Percentiles rank a stretch among this genome's conserved stretches.
These are phyloP conservation scores for Epichloe baconii DNA, from an alignment of 2,329 filamentous ascomycete species.

Conservation along the genomic window DNA sequence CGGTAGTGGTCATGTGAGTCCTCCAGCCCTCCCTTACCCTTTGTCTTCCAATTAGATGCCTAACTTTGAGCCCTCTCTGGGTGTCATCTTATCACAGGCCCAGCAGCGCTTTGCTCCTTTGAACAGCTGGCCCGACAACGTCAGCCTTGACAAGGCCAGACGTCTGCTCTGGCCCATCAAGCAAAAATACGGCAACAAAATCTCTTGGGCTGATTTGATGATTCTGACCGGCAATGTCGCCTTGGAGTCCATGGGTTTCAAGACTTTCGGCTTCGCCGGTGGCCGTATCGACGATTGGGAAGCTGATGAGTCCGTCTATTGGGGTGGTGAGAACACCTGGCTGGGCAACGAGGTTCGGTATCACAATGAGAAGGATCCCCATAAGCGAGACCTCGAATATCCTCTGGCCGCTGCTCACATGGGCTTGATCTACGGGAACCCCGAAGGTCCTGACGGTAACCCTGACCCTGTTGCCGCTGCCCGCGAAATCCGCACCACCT, in stretches of 20 bases:
- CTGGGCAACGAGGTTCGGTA: constrained; percentile 64
- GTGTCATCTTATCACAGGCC: constrained; percentile 24
- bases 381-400: constrained; percentile 51
- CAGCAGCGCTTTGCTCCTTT: constrained; percentile 72
- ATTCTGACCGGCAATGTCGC: constrained; percentile 65
- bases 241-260: constrained; percentile 63
- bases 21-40: background rate
- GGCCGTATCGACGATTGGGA: constrained; percentile 63
- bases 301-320: constrained; percentile 64
- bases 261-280: constrained; percentile 60
- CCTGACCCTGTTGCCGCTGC: constrained; percentile 58
- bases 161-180: constrained; percentile 71
- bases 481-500: constrained; percentile 60
- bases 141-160: constrained; percentile 66
- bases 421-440: constrained; percentile 75
- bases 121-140: constrained; percentile 72
- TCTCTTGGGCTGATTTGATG: constrained; percentile 66
- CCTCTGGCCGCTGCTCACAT: constrained; percentile 54
- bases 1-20: constrained; percentile 45
- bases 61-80: background rate
- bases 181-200: constrained; percentile 73
- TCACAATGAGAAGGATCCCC: constrained; percentile 33
- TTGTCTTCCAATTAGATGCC: background rate
- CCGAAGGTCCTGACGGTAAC: constrained; percentile 60
- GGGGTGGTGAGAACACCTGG: constrained; percentile 65